Conservation (phyloP, 768 basidiomycete genomes). For the Boletus fagicola region DNA sequence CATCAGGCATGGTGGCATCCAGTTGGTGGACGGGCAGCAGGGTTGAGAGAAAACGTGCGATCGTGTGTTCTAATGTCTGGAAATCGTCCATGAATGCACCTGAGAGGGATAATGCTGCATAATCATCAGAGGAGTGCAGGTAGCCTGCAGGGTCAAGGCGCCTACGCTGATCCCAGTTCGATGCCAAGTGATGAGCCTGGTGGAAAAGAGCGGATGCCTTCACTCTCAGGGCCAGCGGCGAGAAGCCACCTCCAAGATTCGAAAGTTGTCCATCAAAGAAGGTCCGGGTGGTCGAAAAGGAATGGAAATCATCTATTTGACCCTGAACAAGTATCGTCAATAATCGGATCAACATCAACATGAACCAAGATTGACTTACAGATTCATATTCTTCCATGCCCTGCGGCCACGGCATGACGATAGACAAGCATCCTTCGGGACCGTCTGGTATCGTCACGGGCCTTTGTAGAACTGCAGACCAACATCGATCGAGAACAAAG, state of each 20-base stretch:
- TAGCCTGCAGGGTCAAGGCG: slow-evolving; percentile 18
- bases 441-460: slow-evolving; percentile 67
- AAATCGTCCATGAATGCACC: slow-evolving; percentile 55
- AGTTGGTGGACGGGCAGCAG: slow-evolving; percentile 66
- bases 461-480: slow-evolving; percentile 72
- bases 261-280: slow-evolving; percentile 62
- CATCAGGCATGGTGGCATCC: slow-evolving; percentile 50
- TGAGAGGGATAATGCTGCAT: slow-evolving; percentile 44
- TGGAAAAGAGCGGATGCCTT: slow-evolving; percentile 79
- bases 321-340: slow-evolving; percentile 45
- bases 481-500: slow-evolving; percentile 76
- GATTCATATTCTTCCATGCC: slow-evolving; percentile 68
- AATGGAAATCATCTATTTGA: slow-evolving; percentile 47
- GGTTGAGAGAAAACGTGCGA: slow-evolving; percentile 60
- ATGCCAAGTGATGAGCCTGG: slow-evolving; percentile 59
- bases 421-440: slow-evolving; percentile 52
- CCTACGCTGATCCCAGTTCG: slow-evolving; percentile 61
- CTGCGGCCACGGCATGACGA: slow-evolving; percentile 78
- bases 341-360: slow-evolving; percentile 4
- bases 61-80: slow-evolving; percentile 59
- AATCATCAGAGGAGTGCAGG: slow-evolving; percentile 23
- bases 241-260: slow-evolving; percentile 51
- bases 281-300: slow-evolving; percentile 57
- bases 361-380: slow-evolving; percentile 40
- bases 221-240: slow-evolving; percentile 60